Base-by-base conservation (phyloP, 257 asterid species). In the Penstemon davidsonii region DNA sequence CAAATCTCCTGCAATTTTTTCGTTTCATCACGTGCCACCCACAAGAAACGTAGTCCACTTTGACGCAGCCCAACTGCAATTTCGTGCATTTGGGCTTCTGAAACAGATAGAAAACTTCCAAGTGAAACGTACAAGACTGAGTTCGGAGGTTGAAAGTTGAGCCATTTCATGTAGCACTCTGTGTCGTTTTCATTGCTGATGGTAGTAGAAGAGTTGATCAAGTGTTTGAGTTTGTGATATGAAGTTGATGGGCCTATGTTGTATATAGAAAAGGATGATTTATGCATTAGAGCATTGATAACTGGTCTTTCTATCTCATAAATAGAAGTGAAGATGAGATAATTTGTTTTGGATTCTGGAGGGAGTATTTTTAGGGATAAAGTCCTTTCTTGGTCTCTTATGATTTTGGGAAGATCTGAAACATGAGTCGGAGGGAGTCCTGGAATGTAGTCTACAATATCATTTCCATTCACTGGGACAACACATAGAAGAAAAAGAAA, bases 81-180 rank as follows among this genome's bases (percentile, higher is more conserved):
- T 46, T 87, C 91, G 15, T 84, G 87, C 81, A 75, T 54, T 37
- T 87, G 91, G 38, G 77, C 70, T 5, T 37, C 37, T 1, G 95
- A 72, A 12, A 71, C 82, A 0, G 84, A 73, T 0, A 87, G 63
- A 60, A 67, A 87, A 49, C 94, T 90, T 4, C 95, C 94, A 3
- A 80, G 77, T 9, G 96, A 84, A 12, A 87, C 47, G 78, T 84
- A 90, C 36, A 87, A 13, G 3, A 90, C 93, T 0, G 89, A 87
- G 39, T 60, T 51, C 2, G 45, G 68, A 4, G 88, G 88, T 42
- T 87, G 95, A 5, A 73, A 12, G 60, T 90, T 70, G 5, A 87
- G 66, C 93, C 95, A 87, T 52, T 64, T 62, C 6, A 79, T 25
- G 33, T 25, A 18, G 51, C 79, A 70, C 57, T 62, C 54, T 43